Percentiles rank a stretch among this genome's conserved stretches.
phyloP scores from a whole-genome alignment of 768 basidiomycete genomes.

The Russula abietina region DNA sequence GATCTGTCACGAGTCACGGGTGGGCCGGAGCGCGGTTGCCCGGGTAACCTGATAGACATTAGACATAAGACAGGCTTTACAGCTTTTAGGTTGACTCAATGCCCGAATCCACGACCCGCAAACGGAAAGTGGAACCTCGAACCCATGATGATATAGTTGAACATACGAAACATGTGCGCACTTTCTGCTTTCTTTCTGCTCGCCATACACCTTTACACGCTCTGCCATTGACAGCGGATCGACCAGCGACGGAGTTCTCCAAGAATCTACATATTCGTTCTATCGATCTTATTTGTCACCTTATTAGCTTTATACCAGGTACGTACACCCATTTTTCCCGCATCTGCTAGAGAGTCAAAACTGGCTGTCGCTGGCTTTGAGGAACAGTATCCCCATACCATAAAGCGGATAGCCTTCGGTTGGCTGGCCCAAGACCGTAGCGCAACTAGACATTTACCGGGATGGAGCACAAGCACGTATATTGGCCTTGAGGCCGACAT shows the following conservation, averaged over 20 bases:
- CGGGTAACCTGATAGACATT: no score
- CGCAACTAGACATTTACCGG: conserved; percentile 20
- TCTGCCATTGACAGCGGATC: not conserved
- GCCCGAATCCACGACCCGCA: conserved; percentile 4
- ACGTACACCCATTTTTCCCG: not conserved
- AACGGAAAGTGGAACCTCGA: not conserved
- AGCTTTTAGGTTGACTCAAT: no score
- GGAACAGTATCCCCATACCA: conserved; percentile 8
- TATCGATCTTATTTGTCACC: conserved; percentile 1
- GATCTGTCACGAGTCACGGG: no score
- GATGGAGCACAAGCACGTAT: conserved; percentile 16
- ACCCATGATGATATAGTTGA: not conserved
- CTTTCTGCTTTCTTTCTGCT: not conserved
- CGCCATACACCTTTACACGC: not conserved
- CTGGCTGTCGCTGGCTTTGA: not conserved
- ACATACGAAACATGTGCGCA: conserved; percentile 4
- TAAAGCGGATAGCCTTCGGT: not conserved
- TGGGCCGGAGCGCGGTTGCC: no score
- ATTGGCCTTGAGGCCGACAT: conserved; percentile 49
- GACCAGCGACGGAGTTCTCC: not conserved
- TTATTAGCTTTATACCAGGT: conserved; percentile 16
- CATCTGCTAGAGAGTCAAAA: not conserved
- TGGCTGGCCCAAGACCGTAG: conserved; percentile 14
- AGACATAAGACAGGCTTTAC: no score
- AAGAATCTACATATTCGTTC: not conserved